phyloP scores from a whole-genome alignment of 1,284 basidiomycete genomes.

The Retiboletus fuscus region DNA sequence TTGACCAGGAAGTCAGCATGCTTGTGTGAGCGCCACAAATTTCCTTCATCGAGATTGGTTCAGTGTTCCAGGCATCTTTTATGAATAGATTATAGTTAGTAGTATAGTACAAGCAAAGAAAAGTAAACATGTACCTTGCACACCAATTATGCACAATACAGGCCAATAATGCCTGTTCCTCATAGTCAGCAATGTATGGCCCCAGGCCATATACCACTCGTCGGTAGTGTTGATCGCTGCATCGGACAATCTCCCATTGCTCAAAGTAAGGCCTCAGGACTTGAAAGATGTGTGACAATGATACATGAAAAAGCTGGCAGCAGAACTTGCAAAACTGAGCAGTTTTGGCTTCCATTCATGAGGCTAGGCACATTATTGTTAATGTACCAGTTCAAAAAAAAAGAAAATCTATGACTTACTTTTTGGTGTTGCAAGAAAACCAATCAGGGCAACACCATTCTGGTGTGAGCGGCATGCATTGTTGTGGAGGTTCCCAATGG shows the following conservation, averaged over 20 bases:
- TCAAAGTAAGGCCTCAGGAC: slow-evolving; percentile 5
- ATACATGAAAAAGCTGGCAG: too few species aligned
- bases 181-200: slow-evolving; percentile 35
- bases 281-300: slow-evolving; percentile 23
- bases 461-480: slow-evolving; percentile 45
- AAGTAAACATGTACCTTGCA: slow-evolving; percentile 6
- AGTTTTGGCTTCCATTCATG: slow-evolving; percentile 17
- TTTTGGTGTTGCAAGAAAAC: too few species aligned
- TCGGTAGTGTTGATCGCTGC: slow-evolving; percentile 11
- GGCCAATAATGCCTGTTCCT: slow-evolving; percentile 30
- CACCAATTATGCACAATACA: slow-evolving; percentile 34
- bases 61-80: slow-evolving; percentile 13
- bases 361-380: slow-evolving; percentile 5
- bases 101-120: background rate
- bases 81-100: background rate
- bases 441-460: slow-evolving; percentile 45
- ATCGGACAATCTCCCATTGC: slow-evolving; percentile 8
- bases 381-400: background rate
- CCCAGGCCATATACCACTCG: too few species aligned
- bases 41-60: slow-evolving; percentile 19
- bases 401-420: slow-evolving; percentile 50
- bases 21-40: slow-evolving; percentile 5
- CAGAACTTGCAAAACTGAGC: slow-evolving; percentile 19
- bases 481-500: slow-evolving; percentile 50
- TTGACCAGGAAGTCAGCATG: slow-evolving; percentile 19